Base-by-base conservation (phyloP, 129 eudicot species). In the Dittrichia graveolens region DNA sequence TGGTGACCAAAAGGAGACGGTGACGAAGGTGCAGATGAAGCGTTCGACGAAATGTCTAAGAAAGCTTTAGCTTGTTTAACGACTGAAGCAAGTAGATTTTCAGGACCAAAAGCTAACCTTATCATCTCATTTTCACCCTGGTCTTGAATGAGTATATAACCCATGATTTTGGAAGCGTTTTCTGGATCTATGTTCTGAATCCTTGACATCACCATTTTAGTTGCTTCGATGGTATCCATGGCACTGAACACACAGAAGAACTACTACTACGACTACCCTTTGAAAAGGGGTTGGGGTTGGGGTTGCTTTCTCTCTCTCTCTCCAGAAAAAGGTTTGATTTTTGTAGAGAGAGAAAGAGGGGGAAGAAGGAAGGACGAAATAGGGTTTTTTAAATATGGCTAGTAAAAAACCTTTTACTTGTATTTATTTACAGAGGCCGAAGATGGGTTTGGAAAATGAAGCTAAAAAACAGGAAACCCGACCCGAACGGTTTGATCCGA, bases 91-190 rank as follows among this genome's bases (percentile, higher is more conserved):
- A 94, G 74, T 15, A 55, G 64, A 13, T 71, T 72, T 56, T 94
- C 99, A 4, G 99, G 93, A 35, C 90, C 92, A 64, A 88, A 90
- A 15, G 99, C 99, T 48, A 94, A 73, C 50, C 97, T 82, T 40
- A 94, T 84, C 96, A 94, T 84, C 79, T 94, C 99, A 74, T 90
- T 86, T 40, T 94, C 99, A 0, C 96, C 97, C 19, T 84, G 95
- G 69, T 94, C 97, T 60, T 91, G 95, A 13, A 90, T 80, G 24
- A 94, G 83, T 46, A 94, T 82, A 39, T 85, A 88, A 42, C 99
- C 97, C 90, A 90, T 90, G 85, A 94, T 88, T 73, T 85, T 94
- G 1, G 93, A 84, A 41, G 97, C 97, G 67, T 94, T 86, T 61
- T 94, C 99, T 13, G 96, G 99, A 90, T 94, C 99, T 80, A 90